phyloP scores from a whole-genome alignment of 495 filamentous ascomycete species.

The Aspergillus cavernicola region DNA sequence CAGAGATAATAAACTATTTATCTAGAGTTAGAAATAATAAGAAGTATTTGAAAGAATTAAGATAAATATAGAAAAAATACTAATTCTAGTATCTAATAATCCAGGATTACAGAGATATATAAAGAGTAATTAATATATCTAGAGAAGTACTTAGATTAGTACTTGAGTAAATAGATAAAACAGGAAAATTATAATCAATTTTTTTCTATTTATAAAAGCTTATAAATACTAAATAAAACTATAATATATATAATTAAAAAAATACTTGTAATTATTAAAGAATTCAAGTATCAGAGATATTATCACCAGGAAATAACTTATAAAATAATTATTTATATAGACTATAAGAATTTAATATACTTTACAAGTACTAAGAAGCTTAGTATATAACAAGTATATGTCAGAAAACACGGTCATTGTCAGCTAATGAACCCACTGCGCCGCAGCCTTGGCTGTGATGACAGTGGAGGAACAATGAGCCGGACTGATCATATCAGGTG shows the following conservation, averaged over 20 bases:
- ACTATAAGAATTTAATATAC: slow-evolving; percentile 11
- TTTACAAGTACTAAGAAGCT: slow-evolving; percentile 1
- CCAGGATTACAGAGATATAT: not conserved
- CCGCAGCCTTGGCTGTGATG: too few species aligned
- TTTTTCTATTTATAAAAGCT: too few species aligned
- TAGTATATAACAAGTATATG: too few species aligned
- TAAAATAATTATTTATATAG: slow-evolving; percentile 4
- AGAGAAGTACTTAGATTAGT: slow-evolving; percentile 1
- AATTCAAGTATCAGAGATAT: slow-evolving; percentile 1
- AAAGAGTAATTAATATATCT: slow-evolving; percentile 1
- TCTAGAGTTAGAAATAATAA: not conserved
- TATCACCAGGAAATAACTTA: not conserved
- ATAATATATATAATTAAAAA: slow-evolving; percentile 9
- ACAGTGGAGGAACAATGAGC: too few species aligned
- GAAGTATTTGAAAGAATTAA: not conserved
- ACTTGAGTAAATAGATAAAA: not conserved
- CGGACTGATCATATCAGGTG: too few species aligned
- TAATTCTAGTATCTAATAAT: not conserved
- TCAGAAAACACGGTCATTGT: too few species aligned
- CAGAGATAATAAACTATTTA: not conserved
- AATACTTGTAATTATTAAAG: slow-evolving; percentile 1
- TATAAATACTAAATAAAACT: not conserved
- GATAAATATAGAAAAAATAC: not conserved
- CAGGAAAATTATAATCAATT: not conserved
- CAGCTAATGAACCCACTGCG: too few species aligned